These are phyloP conservation scores for Posidonia australis DNA, from an alignment of 106 monocot genomes.

Conservation along the genomic window DNA sequence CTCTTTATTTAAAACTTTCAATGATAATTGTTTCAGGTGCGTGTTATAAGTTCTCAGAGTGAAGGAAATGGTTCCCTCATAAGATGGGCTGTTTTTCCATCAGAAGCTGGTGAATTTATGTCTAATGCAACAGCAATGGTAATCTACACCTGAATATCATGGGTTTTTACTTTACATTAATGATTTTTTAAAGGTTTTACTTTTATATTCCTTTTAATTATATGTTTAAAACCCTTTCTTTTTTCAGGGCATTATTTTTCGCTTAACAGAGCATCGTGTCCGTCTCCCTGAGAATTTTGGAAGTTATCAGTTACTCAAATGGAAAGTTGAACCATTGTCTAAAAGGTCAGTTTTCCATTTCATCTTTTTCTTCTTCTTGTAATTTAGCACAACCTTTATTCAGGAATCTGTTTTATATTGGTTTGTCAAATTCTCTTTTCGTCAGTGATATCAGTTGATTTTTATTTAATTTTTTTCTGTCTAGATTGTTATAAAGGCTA, in stretches of 20 bases:
- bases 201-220: neutral
- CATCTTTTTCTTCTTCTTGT: neutral
- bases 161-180: neutral
- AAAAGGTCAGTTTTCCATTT: slow-evolving; percentile 33
- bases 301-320: slow-evolving; percentile 64
- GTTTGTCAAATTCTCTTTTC: no score
- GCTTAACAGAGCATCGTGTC: slow-evolving; percentile 63
- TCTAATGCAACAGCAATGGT: slow-evolving; percentile 72
- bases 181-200: neutral
- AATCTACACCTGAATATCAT: slow-evolving; percentile 6
- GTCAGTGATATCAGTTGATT: no score
- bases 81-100: slow-evolving; percentile 63
- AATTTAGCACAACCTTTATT: neutral
- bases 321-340: slow-evolving; percentile 76
- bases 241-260: slow-evolving; percentile 77
- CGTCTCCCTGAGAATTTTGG: slow-evolving; percentile 78
- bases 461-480: no score
- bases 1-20: neutral
- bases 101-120: slow-evolving; percentile 41
- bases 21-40: slow-evolving; percentile 35
- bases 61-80: slow-evolving; percentile 57
- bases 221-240: neutral
- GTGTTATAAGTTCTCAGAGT: slow-evolving; percentile 33
- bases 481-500: no score
- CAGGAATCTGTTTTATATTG: neutral